These are phyloP conservation scores for Aurantiochytrium sp. DNA, from an alignment of 108 stramenopile genomes.

Conservation along the genomic window DNA sequence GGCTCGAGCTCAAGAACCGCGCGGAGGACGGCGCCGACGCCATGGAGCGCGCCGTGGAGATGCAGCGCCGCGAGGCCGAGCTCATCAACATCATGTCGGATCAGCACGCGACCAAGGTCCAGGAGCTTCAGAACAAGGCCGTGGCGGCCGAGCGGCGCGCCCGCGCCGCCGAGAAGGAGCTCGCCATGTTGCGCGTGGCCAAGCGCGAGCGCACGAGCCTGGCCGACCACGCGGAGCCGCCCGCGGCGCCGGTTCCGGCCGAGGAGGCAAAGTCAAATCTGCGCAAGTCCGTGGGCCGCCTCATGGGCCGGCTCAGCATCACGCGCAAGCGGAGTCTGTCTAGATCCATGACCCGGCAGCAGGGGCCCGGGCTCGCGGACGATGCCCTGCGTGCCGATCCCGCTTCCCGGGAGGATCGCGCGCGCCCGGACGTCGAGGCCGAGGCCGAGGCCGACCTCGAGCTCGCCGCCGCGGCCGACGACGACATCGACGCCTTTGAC, in stretches of 20 bases:
- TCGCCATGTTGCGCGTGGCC: neutral
- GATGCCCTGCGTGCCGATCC: neutral
- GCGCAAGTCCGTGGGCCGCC: neutral
- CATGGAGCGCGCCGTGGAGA: neutral
- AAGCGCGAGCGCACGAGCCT: neutral
- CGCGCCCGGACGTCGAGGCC: neutral
- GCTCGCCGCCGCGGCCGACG: neutral
- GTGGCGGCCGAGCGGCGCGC: neutral
- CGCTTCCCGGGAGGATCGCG: neutral
- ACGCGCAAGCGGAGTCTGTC: neutral
- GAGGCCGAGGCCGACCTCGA: neutral
- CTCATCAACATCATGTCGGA: conserved; percentile 27
- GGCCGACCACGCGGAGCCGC: neutral
- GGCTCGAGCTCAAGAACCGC: neutral
- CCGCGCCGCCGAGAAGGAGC: conserved; percentile 16
- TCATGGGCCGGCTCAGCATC: neutral
- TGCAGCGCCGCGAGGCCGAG: neutral
- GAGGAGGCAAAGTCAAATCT: neutral
- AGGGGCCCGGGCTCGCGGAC: neutral
- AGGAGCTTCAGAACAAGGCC: conserved; percentile 19
- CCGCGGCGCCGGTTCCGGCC: neutral
- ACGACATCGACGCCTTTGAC: neutral
- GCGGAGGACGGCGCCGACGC: conserved; percentile 17
- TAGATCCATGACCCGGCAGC: neutral
- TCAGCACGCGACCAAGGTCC: neutral